Conservation (phyloP, 2,329 filamentous ascomycete genomes). For the Exophiala lecanii-corni region DNA sequence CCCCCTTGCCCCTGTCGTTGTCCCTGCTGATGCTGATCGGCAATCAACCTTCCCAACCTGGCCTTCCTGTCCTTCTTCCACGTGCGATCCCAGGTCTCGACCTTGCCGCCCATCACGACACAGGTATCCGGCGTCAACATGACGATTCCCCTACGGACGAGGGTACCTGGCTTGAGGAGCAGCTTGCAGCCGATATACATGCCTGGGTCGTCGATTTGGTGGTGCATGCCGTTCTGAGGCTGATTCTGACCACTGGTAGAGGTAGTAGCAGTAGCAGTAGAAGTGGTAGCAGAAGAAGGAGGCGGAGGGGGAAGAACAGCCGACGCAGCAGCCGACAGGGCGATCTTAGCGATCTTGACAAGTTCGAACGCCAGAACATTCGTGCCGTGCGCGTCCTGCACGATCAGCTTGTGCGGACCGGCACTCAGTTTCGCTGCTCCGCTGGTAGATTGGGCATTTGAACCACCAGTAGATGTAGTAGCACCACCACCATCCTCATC, state of each 20-base stretch:
- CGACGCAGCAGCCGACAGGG: slow-evolving; percentile 36
- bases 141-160: slow-evolving; percentile 71
- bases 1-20: too few relatives aligned
- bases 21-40: too few relatives aligned
- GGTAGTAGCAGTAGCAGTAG: neutral
- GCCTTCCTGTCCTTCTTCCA: slow-evolving; percentile 72
- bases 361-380: slow-evolving; percentile 71
- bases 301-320: slow-evolving; percentile 2
- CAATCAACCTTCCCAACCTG: slow-evolving; percentile 60
- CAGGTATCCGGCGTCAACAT: slow-evolving; percentile 67
- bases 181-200: slow-evolving; percentile 79
- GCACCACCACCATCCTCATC: slow-evolving; percentile 20
- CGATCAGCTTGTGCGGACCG: slow-evolving; percentile 70
- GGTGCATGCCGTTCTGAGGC: neutral
- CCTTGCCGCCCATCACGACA: slow-evolving; percentile 77
- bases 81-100: slow-evolving; percentile 71
- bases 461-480: slow-evolving; percentile 11
- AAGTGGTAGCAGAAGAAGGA: neutral
- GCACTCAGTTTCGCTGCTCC: slow-evolving; percentile 27
- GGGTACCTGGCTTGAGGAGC: slow-evolving; percentile 59
- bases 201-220: slow-evolving; percentile 32
- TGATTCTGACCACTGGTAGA: neutral
- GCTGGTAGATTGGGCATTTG: slow-evolving; percentile 16
- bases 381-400: slow-evolving; percentile 73
- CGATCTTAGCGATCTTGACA: slow-evolving; percentile 59